Evolutionary conservation across 2,329 filamentous ascomycete species (phyloP), one percentile per base, ranked within the genome.

Genomic region (Colletotrichum shisoi): DNA sequence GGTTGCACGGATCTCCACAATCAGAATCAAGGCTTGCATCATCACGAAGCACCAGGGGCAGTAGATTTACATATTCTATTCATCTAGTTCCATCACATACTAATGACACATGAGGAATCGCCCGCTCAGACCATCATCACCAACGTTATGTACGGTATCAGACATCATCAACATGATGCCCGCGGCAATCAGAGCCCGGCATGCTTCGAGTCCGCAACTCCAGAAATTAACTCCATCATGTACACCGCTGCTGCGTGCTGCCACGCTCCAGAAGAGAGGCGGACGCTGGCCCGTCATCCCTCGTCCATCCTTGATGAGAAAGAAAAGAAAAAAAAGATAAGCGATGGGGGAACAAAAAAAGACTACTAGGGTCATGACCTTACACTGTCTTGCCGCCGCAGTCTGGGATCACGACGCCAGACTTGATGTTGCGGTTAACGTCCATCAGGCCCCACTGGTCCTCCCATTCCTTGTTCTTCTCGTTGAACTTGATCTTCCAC

Each of bases 361-460:
- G 24, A 27, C 24, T 5, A 5, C 27, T 44, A 31, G 27, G 8
- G 27, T 21, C 12, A 9, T 5, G 37, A 27, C 24, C 5, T 71
- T 72, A 82, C 15, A 89, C 82, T 9, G 88, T 91, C 80, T 90
- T 88, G 34, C 93, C 93, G 27, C 84, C 90, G 76, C 94, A 98
- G 76, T 94, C 89, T 1, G 94, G 94, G 72, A 98, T 97, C 76
- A 86, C 89, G 73, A 98, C 79, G 1, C 94, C 94, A 0, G 84
- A 74, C 80, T 98, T 98, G 72, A 98, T 80, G 42, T 94, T 92
- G 64, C 94, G 87, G 73, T 93, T 85, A 3, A 92, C 85, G 72
- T 96, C 92, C 87, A 98, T 89, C 15, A 98, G 80, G 11, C 95
- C 94, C 94, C 94, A 97, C 76, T 97, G 91, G 76, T 96, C 92